A percentile compares a stretch with the other conserved stretches of the same genome.
Conservation (phyloP, 192 early-diverging fungal genomes). For the Thoreauomyces humboldtii region DNA sequence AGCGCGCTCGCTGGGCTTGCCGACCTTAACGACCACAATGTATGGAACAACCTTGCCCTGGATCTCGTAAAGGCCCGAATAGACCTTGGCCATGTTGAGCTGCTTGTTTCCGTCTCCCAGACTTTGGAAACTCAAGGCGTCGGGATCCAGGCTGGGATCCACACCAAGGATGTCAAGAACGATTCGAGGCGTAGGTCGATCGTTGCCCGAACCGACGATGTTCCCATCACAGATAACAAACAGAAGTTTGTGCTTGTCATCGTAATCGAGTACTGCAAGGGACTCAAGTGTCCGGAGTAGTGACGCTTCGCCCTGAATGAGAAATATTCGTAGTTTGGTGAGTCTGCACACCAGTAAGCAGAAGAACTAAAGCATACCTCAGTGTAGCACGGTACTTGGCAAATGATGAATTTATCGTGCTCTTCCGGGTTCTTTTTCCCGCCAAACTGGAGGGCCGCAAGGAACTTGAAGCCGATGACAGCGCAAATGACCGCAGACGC, state of each 20-base stretch:
- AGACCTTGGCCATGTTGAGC: slow-evolving; percentile 95
- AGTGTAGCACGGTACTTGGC: slow-evolving; percentile 96
- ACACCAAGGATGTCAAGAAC: slow-evolving; percentile 95
- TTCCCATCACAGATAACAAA: slow-evolving; percentile 95
- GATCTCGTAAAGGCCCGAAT: slow-evolving; percentile 93
- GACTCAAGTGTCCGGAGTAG: slow-evolving; percentile 91
- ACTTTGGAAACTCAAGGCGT: slow-evolving; percentile 76
- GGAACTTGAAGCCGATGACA: slow-evolving; percentile 74
- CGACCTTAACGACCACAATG: slow-evolving; percentile 94
- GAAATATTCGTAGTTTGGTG: no score
- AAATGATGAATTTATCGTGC: slow-evolving; percentile 94
- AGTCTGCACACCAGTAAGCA: no score
- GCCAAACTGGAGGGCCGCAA: slow-evolving; percentile 57
- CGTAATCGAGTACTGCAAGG: slow-evolving; percentile 85
- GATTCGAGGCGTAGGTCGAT: slow-evolving; percentile 93
- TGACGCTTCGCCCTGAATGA: slow-evolving; percentile 75
- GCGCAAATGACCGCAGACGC: slow-evolving; percentile 71
- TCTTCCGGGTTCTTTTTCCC: slow-evolving; percentile 69
- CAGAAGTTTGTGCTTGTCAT: slow-evolving; percentile 95
- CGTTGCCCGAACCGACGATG: slow-evolving; percentile 95
- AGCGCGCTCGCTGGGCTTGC: slow-evolving; percentile 77
- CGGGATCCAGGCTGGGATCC: slow-evolving; percentile 74
- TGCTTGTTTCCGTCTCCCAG: slow-evolving; percentile 73
- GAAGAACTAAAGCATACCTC: no score
- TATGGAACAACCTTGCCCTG: slow-evolving; percentile 93